Evolutionary conservation across 257 asterid species (phyloP).

Genomic region (Lycium barbarum): DNA sequence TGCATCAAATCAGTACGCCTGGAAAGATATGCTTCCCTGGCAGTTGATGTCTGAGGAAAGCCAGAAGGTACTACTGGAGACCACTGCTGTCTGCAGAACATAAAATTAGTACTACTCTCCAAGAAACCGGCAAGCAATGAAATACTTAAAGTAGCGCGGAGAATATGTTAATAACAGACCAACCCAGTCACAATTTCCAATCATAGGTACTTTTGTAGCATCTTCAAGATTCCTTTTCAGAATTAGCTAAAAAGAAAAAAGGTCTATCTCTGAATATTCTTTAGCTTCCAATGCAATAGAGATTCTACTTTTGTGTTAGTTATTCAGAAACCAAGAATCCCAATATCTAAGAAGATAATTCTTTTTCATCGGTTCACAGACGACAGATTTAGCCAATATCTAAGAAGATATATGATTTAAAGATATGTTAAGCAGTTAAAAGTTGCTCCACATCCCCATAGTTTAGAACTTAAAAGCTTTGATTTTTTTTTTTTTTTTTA

Average conservation of each 20-base stretch:
- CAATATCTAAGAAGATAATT: neutral
- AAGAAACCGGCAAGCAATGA: neutral
- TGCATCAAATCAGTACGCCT: conserved; percentile 58
- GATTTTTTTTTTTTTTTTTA: no score
- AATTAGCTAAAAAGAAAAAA: neutral
- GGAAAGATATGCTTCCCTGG: conserved; percentile 65
- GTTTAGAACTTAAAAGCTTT: neutral
- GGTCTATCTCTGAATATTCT: neutral
- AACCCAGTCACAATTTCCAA: conserved; percentile 3
- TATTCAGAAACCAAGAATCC: neutral
- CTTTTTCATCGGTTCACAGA: neutral
- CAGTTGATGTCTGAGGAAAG: conserved; percentile 41
- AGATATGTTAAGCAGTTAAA: neutral
- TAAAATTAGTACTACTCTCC: neutral
- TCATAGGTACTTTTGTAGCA: neutral
- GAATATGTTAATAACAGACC: neutral
- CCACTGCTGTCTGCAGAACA: conserved; percentile 65
- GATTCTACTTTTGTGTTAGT: neutral
- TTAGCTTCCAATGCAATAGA: neutral
- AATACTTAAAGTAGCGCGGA: neutral
- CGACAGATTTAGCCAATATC: neutral
- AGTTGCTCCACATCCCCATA: neutral
- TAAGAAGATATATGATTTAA: neutral
- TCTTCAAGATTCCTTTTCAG: neutral
- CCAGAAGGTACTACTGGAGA: conserved; percentile 43